Conservation (phyloP, 768 basidiomycete genomes). For the Peribolospora baueri region DNA sequence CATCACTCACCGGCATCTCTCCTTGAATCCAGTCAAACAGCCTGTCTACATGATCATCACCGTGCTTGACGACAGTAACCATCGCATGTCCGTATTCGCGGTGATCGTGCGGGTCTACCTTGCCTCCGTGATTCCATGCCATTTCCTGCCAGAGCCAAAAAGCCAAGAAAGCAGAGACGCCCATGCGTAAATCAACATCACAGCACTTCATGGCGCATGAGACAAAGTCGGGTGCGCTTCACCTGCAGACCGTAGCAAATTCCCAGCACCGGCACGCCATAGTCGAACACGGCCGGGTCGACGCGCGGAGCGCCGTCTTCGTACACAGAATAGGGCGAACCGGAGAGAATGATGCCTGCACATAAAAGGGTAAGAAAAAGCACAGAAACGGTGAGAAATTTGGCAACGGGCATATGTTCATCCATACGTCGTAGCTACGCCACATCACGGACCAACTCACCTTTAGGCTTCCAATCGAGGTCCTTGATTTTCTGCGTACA, state of each 20-base stretch:
- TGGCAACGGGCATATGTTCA: no score
- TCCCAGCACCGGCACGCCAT: conserved; percentile 75
- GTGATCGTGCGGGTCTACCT: conserved; percentile 63
- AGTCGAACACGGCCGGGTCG: conserved; percentile 67
- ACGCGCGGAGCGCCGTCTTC: conserved; percentile 78
- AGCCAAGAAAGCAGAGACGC: neutral
- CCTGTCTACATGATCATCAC: conserved; percentile 26
- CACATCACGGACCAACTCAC: conserved; percentile 22
- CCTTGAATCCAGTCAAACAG: conserved; percentile 71
- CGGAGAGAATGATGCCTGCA: conserved; percentile 79
- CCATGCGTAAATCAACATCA: neutral
- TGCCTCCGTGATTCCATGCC: conserved; percentile 61
- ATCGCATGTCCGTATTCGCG: conserved; percentile 88
- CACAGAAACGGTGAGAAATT: neutral
- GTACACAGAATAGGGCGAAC: conserved; percentile 95
- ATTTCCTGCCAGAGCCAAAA: conserved; percentile 43
- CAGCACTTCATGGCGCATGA: neutral
- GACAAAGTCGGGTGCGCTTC: conserved; percentile 4
- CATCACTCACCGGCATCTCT: conserved; percentile 46
- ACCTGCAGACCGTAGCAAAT: conserved; percentile 96
- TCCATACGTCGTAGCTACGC: neutral
- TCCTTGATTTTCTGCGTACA: conserved; percentile 79
- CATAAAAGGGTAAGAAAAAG: neutral
- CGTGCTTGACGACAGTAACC: conserved; percentile 37
- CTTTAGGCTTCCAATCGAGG: conserved; percentile 79